Base-by-base conservation (phyloP, 441 rosid species). In the Populus trichocarpa region DNA sequence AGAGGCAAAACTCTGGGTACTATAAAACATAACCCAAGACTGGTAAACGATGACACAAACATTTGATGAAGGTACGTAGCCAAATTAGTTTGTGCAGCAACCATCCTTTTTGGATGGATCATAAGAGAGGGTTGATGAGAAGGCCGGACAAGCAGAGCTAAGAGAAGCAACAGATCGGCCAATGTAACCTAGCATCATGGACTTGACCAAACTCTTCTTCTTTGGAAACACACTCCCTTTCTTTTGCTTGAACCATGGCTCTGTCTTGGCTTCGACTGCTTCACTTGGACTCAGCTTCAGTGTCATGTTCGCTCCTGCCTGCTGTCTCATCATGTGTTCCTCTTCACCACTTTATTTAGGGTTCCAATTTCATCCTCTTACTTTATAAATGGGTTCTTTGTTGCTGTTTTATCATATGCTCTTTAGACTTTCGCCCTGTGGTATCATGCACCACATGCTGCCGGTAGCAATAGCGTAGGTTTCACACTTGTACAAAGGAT, bases 181-280 rank as follows among this genome's bases (percentile, higher is more conserved):
- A 16, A 50, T 50, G 57, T 14, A 14, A 50, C 57, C 57, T 50
- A 33, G 67, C 32, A 64, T 9, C 77, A 75, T 75, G 12, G 30
- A 25, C 46, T 65, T 23, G 65, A 75, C 72, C 32, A 20, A 14
- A 71, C 64, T 67, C 35, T 30, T 33, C 71, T 13, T 75, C 73
- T 70, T 70, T 20, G 73, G 73, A 70, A 70, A 35, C 50, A 28
- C 53, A 73, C 80, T 83, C 38, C 84, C 85, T 30, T 74, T 57
- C 76, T 83, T 87, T 74, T 71, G 78, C 75, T 75, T 81, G 50
- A 85, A 77, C 75, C 74, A 30, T 8, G 65, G 63, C 77, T 53
- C 50, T 26, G 5, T 23, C 76, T 14, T 50, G 57, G 57, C 57
- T 14, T 16, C 57, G 0, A 16, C 57, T 50, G 57, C 57, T 50